Evolutionary conservation across 768 basidiomycete species (phyloP), one percentile per base, ranked within the genome.

Genomic region (Naganishia friedmannii): DNA sequence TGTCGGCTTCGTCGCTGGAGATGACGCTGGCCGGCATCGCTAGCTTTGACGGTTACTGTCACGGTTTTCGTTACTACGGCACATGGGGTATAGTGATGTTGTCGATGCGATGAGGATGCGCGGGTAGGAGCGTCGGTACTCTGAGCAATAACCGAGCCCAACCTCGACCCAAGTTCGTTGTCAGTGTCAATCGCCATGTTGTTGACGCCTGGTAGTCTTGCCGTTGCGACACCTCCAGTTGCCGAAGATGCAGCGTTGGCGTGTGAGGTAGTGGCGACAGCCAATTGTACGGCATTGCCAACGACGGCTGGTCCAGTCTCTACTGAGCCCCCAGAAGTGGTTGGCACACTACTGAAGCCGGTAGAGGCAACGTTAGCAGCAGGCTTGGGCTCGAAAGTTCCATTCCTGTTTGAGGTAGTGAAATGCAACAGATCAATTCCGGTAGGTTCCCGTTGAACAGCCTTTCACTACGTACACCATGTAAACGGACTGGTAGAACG

Each of bases 401-500:
- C 60, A 2, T 63, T 23, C n/a, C 60, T 63, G 15, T 26, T n/a
- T 26, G 12, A 63, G 29, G 15, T 13, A 15, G 28, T 23, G 1
- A 26, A n/a, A 51, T 12, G 48, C n/a, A 26, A 4, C 23, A n/a
- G n/a, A n/a, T 51, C 48, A 51, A 23, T 42, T 29, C 39, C 60
- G 1, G 42, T 23, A 5, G 5, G 42, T 28, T 46, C 39, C 7
- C 23, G 42, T 39, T 4, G 10, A 29, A 26, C n/a, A 12, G 21
- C 19, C 21, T 45, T 21, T 13, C 3, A n/a, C 3, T 26, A 69
- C 68, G 48, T 34, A 69, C 68, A 69, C 57, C 1, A 69, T 32
- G 46, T 60, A 69, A 7, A 69, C 68, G 13, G 56, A 51, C 32
- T 69, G 53, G 29, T 58, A 69, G 23, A 60, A 58, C 13, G 28